Evolutionary conservation across 441 rosid genomes (phyloP), one percentile per base, ranked within the genome.

Genomic region (Codiaeum variegatum): DNA sequence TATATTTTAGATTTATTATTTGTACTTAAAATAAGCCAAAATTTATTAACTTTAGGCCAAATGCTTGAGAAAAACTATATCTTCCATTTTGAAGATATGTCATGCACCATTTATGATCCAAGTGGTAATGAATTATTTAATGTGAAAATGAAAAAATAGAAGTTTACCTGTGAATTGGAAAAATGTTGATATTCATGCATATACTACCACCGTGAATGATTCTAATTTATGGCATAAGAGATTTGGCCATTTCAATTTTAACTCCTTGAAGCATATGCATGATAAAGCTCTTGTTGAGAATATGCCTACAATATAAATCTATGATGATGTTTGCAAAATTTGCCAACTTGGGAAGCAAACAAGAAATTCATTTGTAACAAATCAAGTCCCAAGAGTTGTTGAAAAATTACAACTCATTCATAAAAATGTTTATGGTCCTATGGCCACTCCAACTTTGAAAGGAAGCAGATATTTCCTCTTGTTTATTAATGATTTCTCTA

Each of bases 251-350:
- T 31, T 61, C 4, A 61, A 1, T 0, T 26, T 0, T 0, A 3
- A 2, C 29, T 19, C 5, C 6, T 28, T 3, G 15, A 19, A 4
- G 26, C 7, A 0, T n/a, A 31, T 28, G 18, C 8, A 0, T 46
- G 19, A 47, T 4, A 51, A 46, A 29, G 3, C 1, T 12, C 11
- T 61, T 5, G 13, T 32, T 5, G 1, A 18, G 6, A 4, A 61
- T 16, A 31, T 61, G 1, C 24, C 1, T 1, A 6, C 32, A 0
- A 28, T 2, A 6, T 1, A 26, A 0, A 0, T 0, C 4, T 0
- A 0, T 9, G 2, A 1, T n/a, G 31, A 15, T 3, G 40, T 59
- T 15, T 52, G 15, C 0, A 13, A 12, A 13, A 7, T 42, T 26
- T 66, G 23, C 0, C 24, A 42, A 3, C 34, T 24, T 66, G 34